A percentile compares a stretch with the other conserved stretches of the same genome.
Conservation (phyloP, 2,329 filamentous ascomycete genomes). For the Huntiella abstrusa region DNA sequence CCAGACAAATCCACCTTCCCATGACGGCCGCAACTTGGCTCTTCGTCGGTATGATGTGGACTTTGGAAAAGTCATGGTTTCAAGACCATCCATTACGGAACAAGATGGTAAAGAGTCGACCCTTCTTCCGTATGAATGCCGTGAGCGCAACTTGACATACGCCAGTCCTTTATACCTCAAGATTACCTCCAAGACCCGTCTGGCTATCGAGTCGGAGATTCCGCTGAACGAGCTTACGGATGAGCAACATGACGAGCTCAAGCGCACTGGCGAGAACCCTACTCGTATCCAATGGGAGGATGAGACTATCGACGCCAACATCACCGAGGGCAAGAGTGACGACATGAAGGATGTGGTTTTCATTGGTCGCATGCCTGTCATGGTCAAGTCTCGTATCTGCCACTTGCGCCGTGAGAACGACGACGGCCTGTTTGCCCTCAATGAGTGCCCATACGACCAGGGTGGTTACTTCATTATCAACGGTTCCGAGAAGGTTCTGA, state of each 20-base stretch:
- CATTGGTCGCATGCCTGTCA: constrained; percentile 89
- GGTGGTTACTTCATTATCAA: constrained; percentile 99
- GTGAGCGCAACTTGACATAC: constrained; percentile 89
- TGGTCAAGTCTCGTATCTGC: constrained; percentile 95
- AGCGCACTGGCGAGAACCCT: constrained; percentile 35
- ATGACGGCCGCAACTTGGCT: constrained; percentile 61
- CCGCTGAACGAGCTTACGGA: constrained; percentile 50
- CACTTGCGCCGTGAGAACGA: constrained; percentile 70
- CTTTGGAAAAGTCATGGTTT: constrained; percentile 77
- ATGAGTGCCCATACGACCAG: constrained; percentile 95
- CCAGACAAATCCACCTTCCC: constrained; percentile 63
- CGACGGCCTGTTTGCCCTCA: constrained; percentile 71
- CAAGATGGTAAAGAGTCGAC: constrained; percentile 74
- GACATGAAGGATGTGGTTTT: constrained; percentile 58
- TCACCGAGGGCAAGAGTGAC: constrained; percentile 22
- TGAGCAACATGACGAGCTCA: constrained; percentile 37
- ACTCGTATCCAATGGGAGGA: constrained; percentile 41
- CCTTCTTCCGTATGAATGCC: constrained; percentile 84
- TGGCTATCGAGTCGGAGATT: constrained; percentile 59
- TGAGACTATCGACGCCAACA: constrained; percentile 27
- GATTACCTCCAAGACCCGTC: constrained; percentile 67
- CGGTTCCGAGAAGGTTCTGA: constrained; percentile 93
- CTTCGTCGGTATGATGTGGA: constrained; percentile 89
- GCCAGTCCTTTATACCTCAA: constrained; percentile 78
- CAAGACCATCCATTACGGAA: constrained; percentile 79